Conservation (phyloP, 768 basidiomycete genomes). For the Collybia mongolica region DNA sequence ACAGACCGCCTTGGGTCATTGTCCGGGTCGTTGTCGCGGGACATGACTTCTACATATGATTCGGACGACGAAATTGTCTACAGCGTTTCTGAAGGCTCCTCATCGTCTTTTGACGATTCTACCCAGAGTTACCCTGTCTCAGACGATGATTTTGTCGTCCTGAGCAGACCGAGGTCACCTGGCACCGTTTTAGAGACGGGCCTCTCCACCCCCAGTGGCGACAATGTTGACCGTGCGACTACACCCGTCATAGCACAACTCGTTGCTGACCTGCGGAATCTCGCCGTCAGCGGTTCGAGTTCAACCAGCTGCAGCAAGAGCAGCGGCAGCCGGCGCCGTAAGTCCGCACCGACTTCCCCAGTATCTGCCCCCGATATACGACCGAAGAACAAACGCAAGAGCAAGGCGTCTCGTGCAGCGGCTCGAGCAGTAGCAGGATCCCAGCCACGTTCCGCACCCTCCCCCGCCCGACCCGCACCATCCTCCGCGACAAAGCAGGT, state of each 20-base stretch:
- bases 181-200: constrained; percentile 1
- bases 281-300: constrained; percentile 2
- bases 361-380: not conserved
- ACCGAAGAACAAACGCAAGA: constrained; percentile 7
- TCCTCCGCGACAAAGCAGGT: constrained; percentile 9
- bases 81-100: constrained; percentile 34
- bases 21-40: constrained; percentile 8
- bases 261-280: constrained; percentile 6
- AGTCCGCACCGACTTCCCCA: not conserved
- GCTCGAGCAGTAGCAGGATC: constrained; percentile 1
- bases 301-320: not conserved
- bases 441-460: constrained; percentile 8
- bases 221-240: constrained; percentile 2
- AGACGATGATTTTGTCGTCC: constrained; percentile 53
- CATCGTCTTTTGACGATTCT: constrained; percentile 22
- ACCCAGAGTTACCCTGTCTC: constrained; percentile 29
- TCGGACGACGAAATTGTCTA: constrained; percentile 63
- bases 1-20: not conserved
- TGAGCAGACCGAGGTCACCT: constrained; percentile 21
- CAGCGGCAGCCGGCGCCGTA: not conserved
- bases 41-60: constrained; percentile 23
- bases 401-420: constrained; percentile 7
- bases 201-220: constrained; percentile 7
- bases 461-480: constrained; percentile 5
- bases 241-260: constrained; percentile 10